Conservation (phyloP, 345 rosid species). For the Euclidium syriacum region DNA sequence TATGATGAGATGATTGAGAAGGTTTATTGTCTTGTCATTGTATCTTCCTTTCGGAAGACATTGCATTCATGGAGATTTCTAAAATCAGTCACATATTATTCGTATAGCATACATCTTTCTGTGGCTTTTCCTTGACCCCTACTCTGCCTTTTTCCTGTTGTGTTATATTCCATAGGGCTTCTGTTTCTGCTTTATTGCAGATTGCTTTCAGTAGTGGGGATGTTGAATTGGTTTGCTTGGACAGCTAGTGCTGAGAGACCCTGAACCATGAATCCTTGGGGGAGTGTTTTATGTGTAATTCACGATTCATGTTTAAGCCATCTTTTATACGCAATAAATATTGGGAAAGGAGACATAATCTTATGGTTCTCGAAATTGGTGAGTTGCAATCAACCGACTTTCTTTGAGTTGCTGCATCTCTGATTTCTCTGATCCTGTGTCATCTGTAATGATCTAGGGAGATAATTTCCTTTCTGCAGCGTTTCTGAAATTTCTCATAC, state of each 20-base stretch:
- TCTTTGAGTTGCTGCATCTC: constrained; percentile 6
- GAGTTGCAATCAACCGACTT: constrained; percentile 25
- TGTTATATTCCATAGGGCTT: neutral
- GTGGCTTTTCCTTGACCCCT: neutral
- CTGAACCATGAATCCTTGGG: constrained; percentile 32
- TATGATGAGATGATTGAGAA: neutral
- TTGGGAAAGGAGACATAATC: constrained; percentile 34
- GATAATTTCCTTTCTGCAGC: constrained; percentile 26
- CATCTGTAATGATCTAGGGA: constrained; percentile 13
- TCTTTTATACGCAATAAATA: constrained; percentile 27
- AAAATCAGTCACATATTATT: neutral
- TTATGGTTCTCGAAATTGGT: constrained; percentile 37
- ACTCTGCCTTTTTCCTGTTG: neutral
- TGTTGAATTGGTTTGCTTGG: constrained; percentile 45
- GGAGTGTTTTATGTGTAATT: neutral
- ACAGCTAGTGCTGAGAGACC: constrained; percentile 47
- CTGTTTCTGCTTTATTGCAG: constrained; percentile 29
- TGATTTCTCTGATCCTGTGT: neutral
- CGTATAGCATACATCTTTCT: neutral
- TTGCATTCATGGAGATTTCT: neutral
- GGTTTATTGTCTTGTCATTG: neutral
- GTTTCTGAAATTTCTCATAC: constrained; percentile 17
- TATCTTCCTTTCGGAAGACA: neutral
- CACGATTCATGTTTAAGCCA: constrained; percentile 4
- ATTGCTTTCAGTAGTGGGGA: constrained; percentile 45